Percentiles rank a stretch among this genome's conserved stretches.
These are phyloP conservation scores for Globisporangium nunn DNA, from an alignment of 352 stramenopile species.

Conservation along the genomic window DNA sequence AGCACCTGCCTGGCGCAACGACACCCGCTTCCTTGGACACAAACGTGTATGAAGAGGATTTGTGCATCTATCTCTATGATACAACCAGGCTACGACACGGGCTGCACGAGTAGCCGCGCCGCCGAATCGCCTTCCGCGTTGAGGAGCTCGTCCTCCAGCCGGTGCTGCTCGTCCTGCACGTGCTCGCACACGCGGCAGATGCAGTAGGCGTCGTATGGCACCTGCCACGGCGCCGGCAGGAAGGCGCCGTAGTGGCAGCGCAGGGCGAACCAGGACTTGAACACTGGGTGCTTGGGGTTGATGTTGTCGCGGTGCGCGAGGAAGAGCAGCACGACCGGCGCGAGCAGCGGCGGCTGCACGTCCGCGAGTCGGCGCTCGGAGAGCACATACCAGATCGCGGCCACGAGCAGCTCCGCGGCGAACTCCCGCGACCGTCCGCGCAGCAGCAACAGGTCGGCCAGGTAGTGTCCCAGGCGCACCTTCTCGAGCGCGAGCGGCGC, in stretches of 20 bases:
- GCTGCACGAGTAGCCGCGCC: neutral
- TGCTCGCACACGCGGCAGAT: conserved; percentile 55
- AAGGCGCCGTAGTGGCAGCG: conserved; percentile 50
- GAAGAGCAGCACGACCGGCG: conserved; percentile 50
- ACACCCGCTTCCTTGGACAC: neutral
- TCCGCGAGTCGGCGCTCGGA: conserved; percentile 35
- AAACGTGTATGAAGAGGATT: conserved; percentile 1
- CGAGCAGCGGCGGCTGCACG: conserved; percentile 37
- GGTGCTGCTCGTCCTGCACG: conserved; percentile 19
- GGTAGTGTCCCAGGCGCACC: conserved; percentile 51
- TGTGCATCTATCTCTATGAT: neutral
- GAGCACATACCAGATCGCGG: conserved; percentile 55
- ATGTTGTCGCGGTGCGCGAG: conserved; percentile 63
- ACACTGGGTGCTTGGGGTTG: conserved; percentile 39
- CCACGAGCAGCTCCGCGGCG: conserved; percentile 35
- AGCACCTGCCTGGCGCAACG: neutral
- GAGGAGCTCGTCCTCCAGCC: conserved; percentile 8
- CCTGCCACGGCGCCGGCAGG: conserved; percentile 39
- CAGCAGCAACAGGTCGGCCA: conserved; percentile 48
- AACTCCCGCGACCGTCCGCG: conserved; percentile 34
- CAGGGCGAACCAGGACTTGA: conserved; percentile 57
- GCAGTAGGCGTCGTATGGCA: conserved; percentile 46
- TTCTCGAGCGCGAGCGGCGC: conserved; percentile 4
- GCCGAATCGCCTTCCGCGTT: neutral
- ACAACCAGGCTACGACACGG: neutral